phyloP scores from a whole-genome alignment of 2,329 filamentous ascomycete genomes.

The Trichoderma afroharzianum region DNA sequence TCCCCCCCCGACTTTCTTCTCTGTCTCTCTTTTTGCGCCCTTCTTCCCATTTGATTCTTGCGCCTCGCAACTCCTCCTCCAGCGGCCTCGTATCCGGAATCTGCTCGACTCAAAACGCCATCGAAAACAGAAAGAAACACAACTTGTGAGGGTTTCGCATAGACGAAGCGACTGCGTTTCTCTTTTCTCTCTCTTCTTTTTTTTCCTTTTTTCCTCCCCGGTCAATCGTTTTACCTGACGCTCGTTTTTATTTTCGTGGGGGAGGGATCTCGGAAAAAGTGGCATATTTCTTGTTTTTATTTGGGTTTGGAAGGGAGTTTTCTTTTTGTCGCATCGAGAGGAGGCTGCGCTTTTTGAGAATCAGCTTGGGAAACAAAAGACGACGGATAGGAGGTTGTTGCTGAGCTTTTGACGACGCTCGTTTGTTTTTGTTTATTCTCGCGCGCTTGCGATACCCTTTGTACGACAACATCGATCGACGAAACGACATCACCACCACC shows the following conservation, averaged over 20 bases:
- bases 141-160: not conserved
- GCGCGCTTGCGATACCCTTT: not conserved
- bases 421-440: not conserved
- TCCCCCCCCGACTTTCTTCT: not conserved
- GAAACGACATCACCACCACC: not conserved
- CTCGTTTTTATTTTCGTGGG: slow-evolving; percentile 2
- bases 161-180: not conserved
- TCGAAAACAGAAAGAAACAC: not conserved
- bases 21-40: not conserved
- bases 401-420: not conserved
- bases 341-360: not conserved
- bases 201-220: not conserved
- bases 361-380: not conserved
- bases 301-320: too few species aligned
- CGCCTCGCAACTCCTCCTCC: not conserved
- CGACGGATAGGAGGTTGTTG: not conserved
- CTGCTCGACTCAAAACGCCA: not conserved
- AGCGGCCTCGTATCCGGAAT: not conserved
- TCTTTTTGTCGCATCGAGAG: not conserved
- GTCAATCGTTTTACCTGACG: slow-evolving; percentile 10
- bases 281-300: not conserved
- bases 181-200: not conserved
- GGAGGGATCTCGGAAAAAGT: not conserved
- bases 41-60: not conserved
- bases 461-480: not conserved